These are phyloP conservation scores for Cantharellus anzutake DNA, from an alignment of 768 basidiomycete species.

Conservation along the genomic window DNA sequence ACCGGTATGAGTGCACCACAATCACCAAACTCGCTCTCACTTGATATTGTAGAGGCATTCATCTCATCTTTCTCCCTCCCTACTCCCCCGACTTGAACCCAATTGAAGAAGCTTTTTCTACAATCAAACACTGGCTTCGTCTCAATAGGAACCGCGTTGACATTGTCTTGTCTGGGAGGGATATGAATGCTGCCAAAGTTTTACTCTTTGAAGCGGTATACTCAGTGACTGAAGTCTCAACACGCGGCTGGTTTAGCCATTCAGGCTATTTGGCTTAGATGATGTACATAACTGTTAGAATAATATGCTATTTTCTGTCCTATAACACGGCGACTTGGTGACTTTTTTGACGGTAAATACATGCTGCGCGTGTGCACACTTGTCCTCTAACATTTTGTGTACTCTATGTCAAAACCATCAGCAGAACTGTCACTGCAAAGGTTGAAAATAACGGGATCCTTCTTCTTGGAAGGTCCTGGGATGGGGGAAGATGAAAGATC, in stretches of 20 bases:
- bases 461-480: too few species aligned
- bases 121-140: constrained; percentile 5
- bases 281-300: too few species aligned
- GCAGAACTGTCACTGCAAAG: too few species aligned
- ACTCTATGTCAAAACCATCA: too few species aligned
- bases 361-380: too few species aligned
- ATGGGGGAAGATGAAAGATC: too few species aligned
- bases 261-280: not conserved
- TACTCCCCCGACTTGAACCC: constrained; percentile 10
- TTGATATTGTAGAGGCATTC: constrained; percentile 1
- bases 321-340: too few species aligned
- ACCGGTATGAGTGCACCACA: not conserved
- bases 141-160: not conserved
- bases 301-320: too few species aligned
- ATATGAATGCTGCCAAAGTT: not conserved
- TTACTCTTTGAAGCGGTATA: not conserved
- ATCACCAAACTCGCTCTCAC: not conserved
- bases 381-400: too few species aligned
- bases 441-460: too few species aligned
- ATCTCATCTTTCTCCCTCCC: constrained; percentile 6
- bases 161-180: not conserved
- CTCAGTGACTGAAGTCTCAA: not conserved
- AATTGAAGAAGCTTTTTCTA: constrained; percentile 7
- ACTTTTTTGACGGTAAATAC: too few species aligned
- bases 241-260: not conserved